phyloP scores from a whole-genome alignment of 768 basidiomycete genomes.

The Multifurca ochricompacta region DNA sequence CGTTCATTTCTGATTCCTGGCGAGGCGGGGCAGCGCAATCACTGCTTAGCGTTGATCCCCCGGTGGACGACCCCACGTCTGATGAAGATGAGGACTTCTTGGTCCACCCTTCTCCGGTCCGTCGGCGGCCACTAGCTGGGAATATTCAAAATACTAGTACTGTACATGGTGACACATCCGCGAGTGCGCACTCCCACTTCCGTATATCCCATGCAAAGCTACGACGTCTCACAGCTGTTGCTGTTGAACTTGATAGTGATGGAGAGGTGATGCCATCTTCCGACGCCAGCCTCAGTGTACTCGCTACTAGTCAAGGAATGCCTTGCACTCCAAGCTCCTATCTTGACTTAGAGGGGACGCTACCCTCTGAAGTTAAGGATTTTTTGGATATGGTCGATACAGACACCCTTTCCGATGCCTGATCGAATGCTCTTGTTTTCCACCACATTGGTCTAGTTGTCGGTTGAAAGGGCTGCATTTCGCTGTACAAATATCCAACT shows the following conservation, averaged over 20 bases:
- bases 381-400: constrained; percentile 12
- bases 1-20: background rate
- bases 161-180: background rate
- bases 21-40: background rate
- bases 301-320: background rate
- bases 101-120: background rate
- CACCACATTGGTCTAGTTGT: background rate
- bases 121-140: background rate
- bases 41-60: background rate
- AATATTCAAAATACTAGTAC: background rate
- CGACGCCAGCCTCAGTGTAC: background rate
- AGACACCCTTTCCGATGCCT: background rate
- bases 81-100: background rate
- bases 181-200: background rate
- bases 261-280: constrained; percentile 10
- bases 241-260: constrained; percentile 11
- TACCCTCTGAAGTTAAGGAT: constrained; percentile 13
- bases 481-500: background rate
- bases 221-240: constrained; percentile 5
- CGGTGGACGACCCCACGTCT: background rate
- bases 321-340: constrained; percentile 2
- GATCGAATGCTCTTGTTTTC: background rate
- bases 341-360: constrained; percentile 11
- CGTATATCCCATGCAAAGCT: constrained; percentile 17
- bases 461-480: background rate